Evolutionary conservation across 257 asterid genomes (phyloP).

Genomic region (Phtheirospermum japonicum): DNA sequence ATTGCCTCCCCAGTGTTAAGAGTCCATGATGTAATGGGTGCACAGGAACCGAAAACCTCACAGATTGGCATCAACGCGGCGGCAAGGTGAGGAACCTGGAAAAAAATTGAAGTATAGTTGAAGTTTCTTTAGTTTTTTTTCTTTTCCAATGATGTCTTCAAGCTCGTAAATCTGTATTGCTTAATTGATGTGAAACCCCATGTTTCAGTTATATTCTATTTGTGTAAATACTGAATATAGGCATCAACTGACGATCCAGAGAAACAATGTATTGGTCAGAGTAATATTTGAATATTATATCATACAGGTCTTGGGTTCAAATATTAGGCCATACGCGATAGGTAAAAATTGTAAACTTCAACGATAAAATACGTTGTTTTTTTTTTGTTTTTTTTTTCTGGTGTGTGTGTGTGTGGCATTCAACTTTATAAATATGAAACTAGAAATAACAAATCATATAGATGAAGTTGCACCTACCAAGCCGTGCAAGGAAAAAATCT

Average conservation of each 20-base stretch:
- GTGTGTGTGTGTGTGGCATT: background rate
- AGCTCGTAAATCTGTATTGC: constrained; percentile 5
- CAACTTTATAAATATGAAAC: constrained; percentile 19
- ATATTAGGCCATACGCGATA: background rate
- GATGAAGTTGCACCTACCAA: constrained; percentile 70
- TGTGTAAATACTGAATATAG: constrained; percentile 13
- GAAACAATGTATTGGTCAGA: no score
- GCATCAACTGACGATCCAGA: constrained; percentile 7
- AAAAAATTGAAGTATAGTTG: constrained; percentile 20
- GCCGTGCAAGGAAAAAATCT: constrained; percentile 91
- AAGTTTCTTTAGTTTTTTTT: background rate
- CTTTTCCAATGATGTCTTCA: background rate
- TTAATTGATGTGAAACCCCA: constrained; percentile 3
- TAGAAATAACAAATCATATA: constrained; percentile 20
- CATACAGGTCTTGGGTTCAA: constrained; percentile 11
- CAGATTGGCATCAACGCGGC: constrained; percentile 95
- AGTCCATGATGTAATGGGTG: constrained; percentile 75
- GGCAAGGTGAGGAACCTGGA: constrained; percentile 94
- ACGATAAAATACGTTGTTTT: background rate
- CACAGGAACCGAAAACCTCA: constrained; percentile 90
- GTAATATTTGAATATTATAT: no score
- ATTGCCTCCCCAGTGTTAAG: constrained; percentile 73
- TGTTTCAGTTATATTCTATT: constrained; percentile 1
- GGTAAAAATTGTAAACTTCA: background rate
- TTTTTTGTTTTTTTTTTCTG: background rate